Conservation (phyloP, 768 basidiomycete genomes). For the Pleurotus ostreatus region DNA sequence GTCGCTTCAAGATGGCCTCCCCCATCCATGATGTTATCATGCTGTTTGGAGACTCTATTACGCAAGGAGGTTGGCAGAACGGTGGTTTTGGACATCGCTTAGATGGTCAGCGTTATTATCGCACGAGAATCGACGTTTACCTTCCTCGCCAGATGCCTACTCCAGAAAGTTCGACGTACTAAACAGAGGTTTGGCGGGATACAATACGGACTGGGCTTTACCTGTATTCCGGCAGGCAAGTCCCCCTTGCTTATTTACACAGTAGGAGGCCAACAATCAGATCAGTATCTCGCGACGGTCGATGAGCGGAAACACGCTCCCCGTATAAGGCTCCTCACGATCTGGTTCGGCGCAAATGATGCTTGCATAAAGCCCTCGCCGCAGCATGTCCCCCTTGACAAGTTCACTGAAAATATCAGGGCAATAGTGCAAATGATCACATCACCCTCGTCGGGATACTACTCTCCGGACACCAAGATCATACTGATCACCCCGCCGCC, state of each 20-base stretch:
- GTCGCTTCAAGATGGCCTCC: conserved; percentile 45
- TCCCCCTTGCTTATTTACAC: background rate
- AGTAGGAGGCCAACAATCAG: background rate
- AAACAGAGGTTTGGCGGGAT: conserved; percentile 82
- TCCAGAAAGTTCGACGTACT: conserved; percentile 79
- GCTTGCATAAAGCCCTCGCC: conserved; percentile 57
- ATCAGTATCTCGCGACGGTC: conserved; percentile 56
- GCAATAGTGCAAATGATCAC: conserved; percentile 60
- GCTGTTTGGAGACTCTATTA: conserved; percentile 82
- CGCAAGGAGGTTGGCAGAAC: conserved; percentile 59
- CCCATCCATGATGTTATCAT: conserved; percentile 61
- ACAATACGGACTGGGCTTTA: conserved; percentile 84
- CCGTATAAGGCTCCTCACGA: conserved; percentile 65
- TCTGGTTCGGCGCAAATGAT: conserved; percentile 94
- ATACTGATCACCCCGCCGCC: conserved; percentile 86
- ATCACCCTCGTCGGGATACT: conserved; percentile 55
- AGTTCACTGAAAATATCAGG: conserved; percentile 61
- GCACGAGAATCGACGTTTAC: background rate
- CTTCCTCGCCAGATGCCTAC: conserved; percentile 55
- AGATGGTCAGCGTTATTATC: conserved; percentile 41
- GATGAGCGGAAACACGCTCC: conserved; percentile 44
- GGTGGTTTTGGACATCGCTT: conserved; percentile 68
- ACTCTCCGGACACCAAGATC: conserved; percentile 71
- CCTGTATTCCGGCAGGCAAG: conserved; percentile 74
- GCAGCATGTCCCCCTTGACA: conserved; percentile 74